Evolutionary conservation across 2,329 filamentous ascomycete species (phyloP), one percentile per base, ranked within the genome.

Genomic region (Podosphaera fusca): DNA sequence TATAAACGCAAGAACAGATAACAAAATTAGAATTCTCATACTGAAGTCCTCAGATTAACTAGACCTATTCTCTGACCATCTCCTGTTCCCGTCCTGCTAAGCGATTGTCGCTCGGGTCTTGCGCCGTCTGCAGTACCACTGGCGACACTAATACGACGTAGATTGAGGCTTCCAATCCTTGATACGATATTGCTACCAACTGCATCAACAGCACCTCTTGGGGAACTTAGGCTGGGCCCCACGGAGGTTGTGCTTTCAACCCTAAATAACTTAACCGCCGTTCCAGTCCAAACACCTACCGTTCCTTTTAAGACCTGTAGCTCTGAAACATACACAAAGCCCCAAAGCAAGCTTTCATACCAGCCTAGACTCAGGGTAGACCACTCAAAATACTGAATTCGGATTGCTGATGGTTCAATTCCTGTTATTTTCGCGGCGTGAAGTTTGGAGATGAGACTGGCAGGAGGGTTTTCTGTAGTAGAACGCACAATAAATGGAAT

Each of bases 291-390:
- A 1, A 95, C 82, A 6, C 92, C 90, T 36, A 89, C 86, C 1
- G 86, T 89, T 35, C 89, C 89, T 66, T 84, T 89, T 0, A 84
- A 80, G 34, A 90, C 80, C 58, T 88, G 81, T 81, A 95, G 87
- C 71, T 98, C 92, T 64, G 82, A 83, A 34, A 85, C 82, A 68
- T 95, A 96, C 56, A 95, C 81, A 63, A 95, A 86, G 14, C 87
- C 83, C 92, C 92, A 98, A 8, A 98, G 75, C 10, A 96, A 74
- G 4, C 87, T 90, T 69, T 95, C 87, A 68, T 96, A 95, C 92
- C 92, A 96, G 54, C 89, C 90, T 55, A 96, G 75, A 0, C 87
- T 85, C 38, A 95, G 74, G 0, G 86, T 82, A 2, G 88, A 90
- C 90, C 90, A 96, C 70, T 95, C 87, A 65, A 96, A 96, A 12